phyloP scores from a whole-genome alignment of 306 rosid genomes.

The Malus asiatica region DNA sequence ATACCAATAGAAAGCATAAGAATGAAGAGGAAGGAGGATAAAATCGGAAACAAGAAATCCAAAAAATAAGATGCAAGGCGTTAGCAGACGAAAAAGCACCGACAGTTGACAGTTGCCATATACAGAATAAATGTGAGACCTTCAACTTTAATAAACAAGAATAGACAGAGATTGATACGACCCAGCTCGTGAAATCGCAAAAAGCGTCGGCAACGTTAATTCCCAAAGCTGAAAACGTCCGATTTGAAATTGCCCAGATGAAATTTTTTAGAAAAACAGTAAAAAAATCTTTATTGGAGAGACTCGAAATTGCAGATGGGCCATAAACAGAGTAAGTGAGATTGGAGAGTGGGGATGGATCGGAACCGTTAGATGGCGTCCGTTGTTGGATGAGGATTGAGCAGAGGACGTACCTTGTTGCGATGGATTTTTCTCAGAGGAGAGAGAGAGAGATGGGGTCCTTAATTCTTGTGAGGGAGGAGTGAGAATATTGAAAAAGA shows the following conservation, averaged over 20 bases:
- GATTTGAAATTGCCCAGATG: not conserved
- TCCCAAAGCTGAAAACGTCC: not conserved
- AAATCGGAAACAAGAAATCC: not conserved
- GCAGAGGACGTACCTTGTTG: conserved; percentile 2
- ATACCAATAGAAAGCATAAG: not conserved
- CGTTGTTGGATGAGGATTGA: not conserved
- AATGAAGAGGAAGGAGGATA: not conserved
- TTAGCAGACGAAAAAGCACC: conserved; percentile 11
- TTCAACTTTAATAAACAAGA: not conserved
- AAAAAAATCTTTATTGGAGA: conserved; percentile 7
- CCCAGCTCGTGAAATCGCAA: conserved; percentile 8
- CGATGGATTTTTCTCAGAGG: not conserved
- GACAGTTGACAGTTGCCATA: conserved; percentile 23
- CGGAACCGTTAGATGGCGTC: not conserved
- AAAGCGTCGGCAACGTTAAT: conserved; percentile 15
- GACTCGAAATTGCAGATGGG: not conserved
- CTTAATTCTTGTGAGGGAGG: not conserved
- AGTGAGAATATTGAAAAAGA: not conserved
- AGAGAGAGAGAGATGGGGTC: not conserved
- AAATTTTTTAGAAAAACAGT: not conserved
- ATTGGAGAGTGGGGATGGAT: not conserved
- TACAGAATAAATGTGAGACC: not conserved
- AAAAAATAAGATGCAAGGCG: not conserved
- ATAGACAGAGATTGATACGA: not conserved
- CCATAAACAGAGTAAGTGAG: not conserved